Percentiles rank a stretch among this genome's conserved stretches.
These are phyloP conservation scores for Saccharum officinarum DNA, from an alignment of 176 grass and related monocot species.

Conservation along the genomic window DNA sequence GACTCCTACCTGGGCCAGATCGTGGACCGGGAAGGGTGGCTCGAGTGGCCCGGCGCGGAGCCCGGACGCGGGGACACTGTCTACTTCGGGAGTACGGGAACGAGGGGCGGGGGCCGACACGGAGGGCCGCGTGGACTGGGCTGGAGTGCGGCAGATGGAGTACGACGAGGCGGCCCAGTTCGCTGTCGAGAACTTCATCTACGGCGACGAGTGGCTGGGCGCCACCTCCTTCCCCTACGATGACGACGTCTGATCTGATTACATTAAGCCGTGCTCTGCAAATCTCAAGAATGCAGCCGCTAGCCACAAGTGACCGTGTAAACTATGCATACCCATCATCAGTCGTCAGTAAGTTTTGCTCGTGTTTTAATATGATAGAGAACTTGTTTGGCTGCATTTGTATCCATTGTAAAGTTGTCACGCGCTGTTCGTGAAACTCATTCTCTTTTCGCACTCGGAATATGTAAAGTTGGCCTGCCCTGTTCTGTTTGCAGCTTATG, in stretches of 20 bases:
- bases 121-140: slow-evolving; percentile 50
- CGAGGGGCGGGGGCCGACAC: slow-evolving; percentile 45
- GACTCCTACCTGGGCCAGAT: slow-evolving; percentile 55
- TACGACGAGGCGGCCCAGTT: slow-evolving; percentile 62
- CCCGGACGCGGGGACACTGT: slow-evolving; percentile 42
- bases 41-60: slow-evolving; percentile 48
- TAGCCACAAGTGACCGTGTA: background rate
- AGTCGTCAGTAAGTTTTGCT: background rate
- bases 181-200: slow-evolving; percentile 64
- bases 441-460: background rate
- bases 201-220: slow-evolving; percentile 69
- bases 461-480: background rate
- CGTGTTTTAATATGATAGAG: background rate
- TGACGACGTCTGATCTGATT: slow-evolving; percentile 26
- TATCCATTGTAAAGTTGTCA: background rate
- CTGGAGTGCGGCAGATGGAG: slow-evolving; percentile 50
- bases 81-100: slow-evolving; percentile 86
- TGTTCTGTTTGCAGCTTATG: background rate
- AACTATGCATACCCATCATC: background rate
- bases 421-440: background rate
- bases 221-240: slow-evolving; percentile 77
- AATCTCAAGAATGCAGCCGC: background rate
- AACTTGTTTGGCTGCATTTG: background rate
- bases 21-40: slow-evolving; percentile 60
- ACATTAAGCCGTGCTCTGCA: background rate